Base-by-base conservation (phyloP, 352 stramenopile species). In the Peronospora farinosa region DNA sequence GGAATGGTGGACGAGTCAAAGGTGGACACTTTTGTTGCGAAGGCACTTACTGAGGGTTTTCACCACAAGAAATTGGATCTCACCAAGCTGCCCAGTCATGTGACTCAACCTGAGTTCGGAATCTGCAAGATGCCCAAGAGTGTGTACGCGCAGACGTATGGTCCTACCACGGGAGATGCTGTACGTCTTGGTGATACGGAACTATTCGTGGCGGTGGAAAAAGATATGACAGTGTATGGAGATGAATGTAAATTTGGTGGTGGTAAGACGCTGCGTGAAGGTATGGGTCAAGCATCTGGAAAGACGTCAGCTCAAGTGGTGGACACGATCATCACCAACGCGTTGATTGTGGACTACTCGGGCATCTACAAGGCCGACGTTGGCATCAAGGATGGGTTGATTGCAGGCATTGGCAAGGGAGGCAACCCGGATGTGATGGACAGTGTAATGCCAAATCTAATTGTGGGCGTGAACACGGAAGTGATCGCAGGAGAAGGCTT, bases 351-450 rank as follows among this genome's bases (percentile, higher is more conserved):
- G 21, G 94, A 98, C 74, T 95, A 89, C 56, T 88, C 88, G 5
- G 95, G 93, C 25, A 95, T 98, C 47, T 90, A 97, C 73, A 98
- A 98, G 68, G 92, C 92, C 7, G 95, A 98, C 55, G 77, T 98
- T 48, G 95, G 95, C 6, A 88, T 98, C 47, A 97, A 97, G 63
- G 74, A 95, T 27, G 92, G 90, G 21, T 47, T 82, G 15, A 98
- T 98, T 67, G 76, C 84, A 9, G 92, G 82, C 13, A 98, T 98
- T 63, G 95, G 95, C 31, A 98, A 98, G 61, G 94, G 94, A 12
- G 95, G 95, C 39, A 98, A 98, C 76, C 93, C 94, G 6, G 94
- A 98, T 65, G 92, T 96, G 23, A 98, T 98, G 94, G 88, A 91
- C 19, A 73, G 74, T 12, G 92, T 98, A 2, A 76, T 78, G 58